phyloP scores from a whole-genome alignment of 768 basidiomycete genomes.

The Hypholoma sublateritium region DNA sequence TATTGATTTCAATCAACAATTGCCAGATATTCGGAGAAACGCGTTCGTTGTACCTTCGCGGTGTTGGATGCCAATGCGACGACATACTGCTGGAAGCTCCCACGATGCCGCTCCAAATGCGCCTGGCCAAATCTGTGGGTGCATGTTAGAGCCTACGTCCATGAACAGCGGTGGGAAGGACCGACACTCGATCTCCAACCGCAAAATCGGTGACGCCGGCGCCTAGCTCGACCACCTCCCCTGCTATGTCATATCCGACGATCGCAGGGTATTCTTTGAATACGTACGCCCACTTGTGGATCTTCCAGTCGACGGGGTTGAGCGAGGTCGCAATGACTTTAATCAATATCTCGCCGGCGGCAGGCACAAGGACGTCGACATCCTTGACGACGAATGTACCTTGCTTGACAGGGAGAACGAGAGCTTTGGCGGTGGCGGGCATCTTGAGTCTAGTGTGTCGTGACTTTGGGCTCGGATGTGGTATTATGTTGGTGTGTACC shows the following conservation, averaged over 20 bases:
- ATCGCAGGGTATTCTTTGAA: not conserved
- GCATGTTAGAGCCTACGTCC: constrained; percentile 16
- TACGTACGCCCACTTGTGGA: constrained; percentile 30
- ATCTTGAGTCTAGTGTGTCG: not conserved
- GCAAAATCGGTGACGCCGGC: constrained; percentile 49
- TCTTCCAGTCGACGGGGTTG: constrained; percentile 54
- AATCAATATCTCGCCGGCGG: constrained; percentile 38
- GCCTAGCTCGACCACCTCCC: constrained; percentile 2
- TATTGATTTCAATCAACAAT: no score
- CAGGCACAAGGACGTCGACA: constrained; percentile 22
- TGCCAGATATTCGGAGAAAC: constrained; percentile 29
- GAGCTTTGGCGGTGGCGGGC: constrained; percentile 6
- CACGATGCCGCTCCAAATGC: constrained; percentile 33
- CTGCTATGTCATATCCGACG: constrained; percentile 4
- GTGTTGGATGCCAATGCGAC: constrained; percentile 6
- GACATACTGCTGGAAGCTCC: constrained; percentile 28
- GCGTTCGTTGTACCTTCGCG: constrained; percentile 15
- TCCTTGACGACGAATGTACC: constrained; percentile 12
- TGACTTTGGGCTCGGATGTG: no score
- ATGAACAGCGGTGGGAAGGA: not conserved
- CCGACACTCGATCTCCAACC: constrained; percentile 55
- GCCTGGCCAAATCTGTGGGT: constrained; percentile 31
- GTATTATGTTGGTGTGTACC: no score
- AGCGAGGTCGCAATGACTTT: constrained; percentile 37
- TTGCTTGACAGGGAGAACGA: not conserved